phyloP scores from a whole-genome alignment of 2,329 filamentous ascomycete species.

The Epichloe typhina region DNA sequence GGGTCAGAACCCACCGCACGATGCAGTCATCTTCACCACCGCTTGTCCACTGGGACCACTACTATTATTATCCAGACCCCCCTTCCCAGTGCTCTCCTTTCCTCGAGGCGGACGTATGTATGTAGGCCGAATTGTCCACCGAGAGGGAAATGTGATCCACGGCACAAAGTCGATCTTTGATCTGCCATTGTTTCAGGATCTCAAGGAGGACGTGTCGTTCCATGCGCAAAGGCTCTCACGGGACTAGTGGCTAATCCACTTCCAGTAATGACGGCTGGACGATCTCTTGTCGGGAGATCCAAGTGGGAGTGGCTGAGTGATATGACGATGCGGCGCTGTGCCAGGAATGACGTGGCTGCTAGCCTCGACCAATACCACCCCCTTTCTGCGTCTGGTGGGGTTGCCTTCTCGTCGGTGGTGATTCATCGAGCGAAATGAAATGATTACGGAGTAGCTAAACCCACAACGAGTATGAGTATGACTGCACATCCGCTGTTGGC shows the following conservation, averaged over 20 bases:
- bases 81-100: too few species aligned
- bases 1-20: too few species aligned
- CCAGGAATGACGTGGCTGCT: neutral
- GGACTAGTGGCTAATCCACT: neutral
- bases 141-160: neutral
- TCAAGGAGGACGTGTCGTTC: neutral
- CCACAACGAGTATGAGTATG: too few species aligned
- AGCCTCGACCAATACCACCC: neutral
- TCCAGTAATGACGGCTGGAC: neutral
- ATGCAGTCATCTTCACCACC: too few species aligned
- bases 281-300: neutral
- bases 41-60: too few species aligned
- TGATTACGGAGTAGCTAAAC: too few species aligned
- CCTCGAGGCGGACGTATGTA: neutral
- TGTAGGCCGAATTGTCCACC: neutral
- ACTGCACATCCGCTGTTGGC: too few species aligned
- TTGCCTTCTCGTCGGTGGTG: too few species aligned
- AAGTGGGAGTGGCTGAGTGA: neutral
- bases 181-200: slow-evolving; percentile 13
- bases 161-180: slow-evolving; percentile 10
- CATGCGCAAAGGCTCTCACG: neutral
- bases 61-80: too few species aligned
- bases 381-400: neutral
- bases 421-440: too few species aligned
- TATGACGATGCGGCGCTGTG: neutral